These are phyloP conservation scores for Spergularia marina DNA, from an alignment of 148 eudicot genomes.

Conservation along the genomic window DNA sequence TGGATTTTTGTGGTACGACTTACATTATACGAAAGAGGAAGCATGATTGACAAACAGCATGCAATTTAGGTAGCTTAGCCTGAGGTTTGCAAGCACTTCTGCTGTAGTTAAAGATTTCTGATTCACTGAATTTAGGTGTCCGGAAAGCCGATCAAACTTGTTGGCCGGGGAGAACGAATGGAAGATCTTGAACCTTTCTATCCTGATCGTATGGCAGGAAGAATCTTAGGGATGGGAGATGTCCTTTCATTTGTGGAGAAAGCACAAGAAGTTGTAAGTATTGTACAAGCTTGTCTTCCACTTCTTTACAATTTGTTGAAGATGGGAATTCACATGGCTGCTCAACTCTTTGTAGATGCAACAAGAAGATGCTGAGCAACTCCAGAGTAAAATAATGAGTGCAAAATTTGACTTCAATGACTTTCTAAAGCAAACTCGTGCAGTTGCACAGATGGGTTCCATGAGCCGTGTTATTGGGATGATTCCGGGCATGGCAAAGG, in stretches of 20 bases:
- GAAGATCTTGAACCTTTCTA: constrained; percentile 98
- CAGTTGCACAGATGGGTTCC: constrained; percentile 97
- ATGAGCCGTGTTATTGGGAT: constrained; percentile 97
- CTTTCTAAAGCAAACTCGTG: constrained; percentile 94
- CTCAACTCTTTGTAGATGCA: constrained; percentile 54
- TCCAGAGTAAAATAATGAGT: constrained; percentile 95
- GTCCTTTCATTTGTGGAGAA: constrained; percentile 97
- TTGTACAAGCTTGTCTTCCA: constrained; percentile 1
- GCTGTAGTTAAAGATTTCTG: constrained; percentile 4
- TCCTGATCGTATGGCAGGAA: constrained; percentile 99
- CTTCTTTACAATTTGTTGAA: background rate
- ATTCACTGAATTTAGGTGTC: constrained; percentile 58
- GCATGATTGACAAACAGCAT: too few species aligned
- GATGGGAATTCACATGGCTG: constrained; percentile 19
- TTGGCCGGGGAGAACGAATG: constrained; percentile 97
- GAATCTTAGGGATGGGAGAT: constrained; percentile 98
- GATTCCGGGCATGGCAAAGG: constrained; percentile 99
- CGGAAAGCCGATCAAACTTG: constrained; percentile 98
- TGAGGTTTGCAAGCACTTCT: constrained; percentile 2
- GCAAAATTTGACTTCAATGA: constrained; percentile 96
- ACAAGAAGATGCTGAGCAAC: constrained; percentile 92
- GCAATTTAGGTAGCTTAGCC: background rate
- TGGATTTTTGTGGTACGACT: constrained; percentile 1
- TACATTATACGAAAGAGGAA: too few species aligned
- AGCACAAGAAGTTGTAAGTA: constrained; percentile 95